Base-by-base conservation (phyloP, 2,329 filamentous ascomycete genomes). In the Gnomoniopsis sp. region DNA sequence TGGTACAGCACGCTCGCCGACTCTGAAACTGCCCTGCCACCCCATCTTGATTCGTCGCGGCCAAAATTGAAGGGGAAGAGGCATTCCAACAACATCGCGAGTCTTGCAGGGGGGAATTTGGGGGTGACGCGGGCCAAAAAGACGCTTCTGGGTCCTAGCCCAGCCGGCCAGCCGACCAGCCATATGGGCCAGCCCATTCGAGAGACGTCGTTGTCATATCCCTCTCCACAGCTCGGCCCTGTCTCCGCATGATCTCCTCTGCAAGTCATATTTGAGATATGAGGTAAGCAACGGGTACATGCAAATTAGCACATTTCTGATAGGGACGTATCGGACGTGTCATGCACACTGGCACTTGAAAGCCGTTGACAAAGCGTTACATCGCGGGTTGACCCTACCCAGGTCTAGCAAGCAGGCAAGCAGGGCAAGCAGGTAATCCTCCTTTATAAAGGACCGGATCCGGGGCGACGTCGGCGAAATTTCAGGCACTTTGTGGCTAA, bases 61-160 rank as follows among this genome's bases (percentile, higher is more conserved):
- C 30, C 19, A 54, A n/a, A 21, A 54, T 54, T 54, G 46, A 43
- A 54, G 52, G 52, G 52, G 26, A 54, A 23, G 43, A 48, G 12
- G 30, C 43, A 54, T 48, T 23, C 52, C 52, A 36, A 54, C 33
- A 48, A 34, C 12, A 41, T 36, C n/a, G n/a, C n/a, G n/a, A n/a
- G n/a, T n/a, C n/a, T n/a, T n/a, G n/a, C n/a, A n/a, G n/a, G n/a
- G n/a, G 26, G 52, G 43, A 48, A 54, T 48, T 54, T 48, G 52
- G 34, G 21, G n/a, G 23, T 15, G 36, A 41, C 8, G 26, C 21
- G 19, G 47, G 47, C 22, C 10, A 49, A 30, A 49, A 38, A 33
- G 34, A 36, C 50, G 30, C 36, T 30, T 23, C 11, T 41, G 33
- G 22, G 21, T 3, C 36, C 21, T 43, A 3, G 19, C 43, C 50